Base-by-base conservation (phyloP, 768 basidiomycete genomes). In the Hericium erinaceus region DNA sequence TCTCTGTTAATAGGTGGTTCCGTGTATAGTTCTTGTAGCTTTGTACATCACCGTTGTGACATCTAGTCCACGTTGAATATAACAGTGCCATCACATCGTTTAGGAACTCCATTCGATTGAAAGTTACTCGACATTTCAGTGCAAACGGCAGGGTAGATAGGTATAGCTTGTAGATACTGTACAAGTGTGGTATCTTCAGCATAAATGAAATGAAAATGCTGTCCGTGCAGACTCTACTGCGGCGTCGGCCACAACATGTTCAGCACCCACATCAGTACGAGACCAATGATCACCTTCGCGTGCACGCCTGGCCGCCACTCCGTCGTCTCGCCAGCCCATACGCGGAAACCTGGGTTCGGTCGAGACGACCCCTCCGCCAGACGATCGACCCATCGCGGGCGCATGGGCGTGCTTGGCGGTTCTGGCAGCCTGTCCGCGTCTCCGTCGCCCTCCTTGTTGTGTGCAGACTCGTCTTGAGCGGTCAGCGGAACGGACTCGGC, bases 241-340 rank as follows among this genome's bases (percentile, higher is more conserved):
- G 62, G 67, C 53, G 75, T 69, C 59, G 69, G 64, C 82, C 82
- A 89, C 10, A 87, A 64, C 49, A 81, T 64, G 65, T 91, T 92
- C 50, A 81, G 64, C 38, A 79, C 56, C 89, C 88, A 90, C 74
- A 91, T 77, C 1, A 75, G 65, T 15, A 72, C 65, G 11, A 77
- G 55, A 24, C 74, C 74, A 39, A 78, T 62, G 9, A 69, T 68
- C 20, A 80, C 60, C 57, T 73, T 80, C 15, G 75, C 69, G 58
- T 72, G 72, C 37, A 77, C 65, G 46, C 80, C 77, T n/a, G 71
- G 67, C 61, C 66, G 66, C 61, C 73, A 70, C 55, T 70, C 67
- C 40, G 64, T 60, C 40, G 64, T 60, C 55, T 63, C 62, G 11
- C 59, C 63, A 8, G 68, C 60, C 72, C 73, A 75, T 37, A 69